Base-by-base conservation (phyloP, 2,329 filamentous ascomycete genomes). In the Colletotrichum graminicola region DNA sequence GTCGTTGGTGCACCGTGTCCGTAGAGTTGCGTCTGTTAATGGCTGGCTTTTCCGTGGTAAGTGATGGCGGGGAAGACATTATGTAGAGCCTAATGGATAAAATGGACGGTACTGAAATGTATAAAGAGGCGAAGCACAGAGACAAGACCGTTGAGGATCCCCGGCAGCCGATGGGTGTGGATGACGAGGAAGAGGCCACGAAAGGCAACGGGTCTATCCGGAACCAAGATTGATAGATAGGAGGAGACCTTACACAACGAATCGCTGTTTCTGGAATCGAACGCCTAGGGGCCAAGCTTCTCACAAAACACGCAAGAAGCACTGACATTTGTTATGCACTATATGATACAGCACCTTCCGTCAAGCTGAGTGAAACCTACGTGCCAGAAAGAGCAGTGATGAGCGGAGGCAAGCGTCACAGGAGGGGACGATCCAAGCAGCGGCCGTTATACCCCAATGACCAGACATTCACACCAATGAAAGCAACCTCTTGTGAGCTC, bases 1-100 rank as follows among this genome's bases (percentile, higher is more conserved):
- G 60, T 45, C 34, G 39, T 52, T 62, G 45, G 21, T 62, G 60
- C 12, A 62, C 60, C 41, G 60, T 62, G 45, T 62, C 60, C 10
- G 60, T 62, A 12, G 60, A 62, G n/a, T 62, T 51, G 29, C 60
- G 45, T n/a, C 45, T 32, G 34, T 52, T 62, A 23, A 41, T 52
- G 23, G 60, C n/a, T n/a, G 45, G 60, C 11, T 34, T 57, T 41
- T 62, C 60, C 10, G 47, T 62, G 32, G 16, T 52, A 51, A 41
- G 18, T 16, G 45, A 62, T 26, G 60, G 34, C 1, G 47, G 18
- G 11, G n/a, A 32, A 62, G 26, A 26, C 47, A 62, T 51, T 41
- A 5, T 51, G n/a, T 21, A 26, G 23, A 62, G 8, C 5, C 26
- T 41, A 39, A 11, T 41, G n/a, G 16, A 51, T 52, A 11, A n/a